A percentile compares a stretch with the other conserved stretches of the same genome.
phyloP scores from a whole-genome alignment of 2,329 filamentous ascomycete genomes.

The Paramyrothecium roridum region DNA sequence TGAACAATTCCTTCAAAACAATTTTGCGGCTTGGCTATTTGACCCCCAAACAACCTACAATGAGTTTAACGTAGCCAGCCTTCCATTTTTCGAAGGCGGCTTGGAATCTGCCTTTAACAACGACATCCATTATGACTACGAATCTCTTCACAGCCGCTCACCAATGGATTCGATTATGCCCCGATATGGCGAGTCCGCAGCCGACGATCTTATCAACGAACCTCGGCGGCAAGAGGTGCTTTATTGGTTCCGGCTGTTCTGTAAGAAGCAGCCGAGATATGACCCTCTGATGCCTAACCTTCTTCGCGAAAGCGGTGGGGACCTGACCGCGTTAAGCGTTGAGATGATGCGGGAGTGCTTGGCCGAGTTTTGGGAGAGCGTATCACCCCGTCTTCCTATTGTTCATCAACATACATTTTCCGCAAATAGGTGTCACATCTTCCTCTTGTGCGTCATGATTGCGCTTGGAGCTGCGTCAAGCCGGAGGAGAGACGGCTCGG shows the following conservation, averaged over 20 bases:
- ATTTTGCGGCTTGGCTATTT: slow-evolving; percentile 51
- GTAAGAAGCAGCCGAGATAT: slow-evolving; percentile 38
- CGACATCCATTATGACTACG: slow-evolving; percentile 48
- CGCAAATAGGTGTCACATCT: slow-evolving; percentile 71
- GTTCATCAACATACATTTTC: slow-evolving; percentile 86
- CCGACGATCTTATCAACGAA: slow-evolving; percentile 42
- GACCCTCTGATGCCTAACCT: slow-evolving; percentile 30
- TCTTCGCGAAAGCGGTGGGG: slow-evolving; percentile 36
- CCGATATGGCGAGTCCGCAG: slow-evolving; percentile 28
- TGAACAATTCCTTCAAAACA: slow-evolving; percentile 33
- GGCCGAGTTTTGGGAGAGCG: slow-evolving; percentile 82
- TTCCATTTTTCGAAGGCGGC: slow-evolving; percentile 46
- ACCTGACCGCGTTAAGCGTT: slow-evolving; percentile 56
- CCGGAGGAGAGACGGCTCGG: slow-evolving; percentile 59
- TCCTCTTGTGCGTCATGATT: slow-evolving; percentile 78
- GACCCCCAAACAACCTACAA: slow-evolving; percentile 38
- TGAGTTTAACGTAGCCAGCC: slow-evolving; percentile 37
- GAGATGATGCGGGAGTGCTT: slow-evolving; percentile 84
- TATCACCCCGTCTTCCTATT: slow-evolving; percentile 83
- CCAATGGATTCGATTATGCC: slow-evolving; percentile 41
- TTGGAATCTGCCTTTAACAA: slow-evolving; percentile 50
- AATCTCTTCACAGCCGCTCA: slow-evolving; percentile 44
- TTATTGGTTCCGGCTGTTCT: slow-evolving; percentile 38
- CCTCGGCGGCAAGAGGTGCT: slow-evolving; percentile 42
- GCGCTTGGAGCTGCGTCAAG: slow-evolving; percentile 80